Evolutionary conservation across 805 yeast genomes (phyloP).

Genomic region (Saccharomycopsis olivae): DNA sequence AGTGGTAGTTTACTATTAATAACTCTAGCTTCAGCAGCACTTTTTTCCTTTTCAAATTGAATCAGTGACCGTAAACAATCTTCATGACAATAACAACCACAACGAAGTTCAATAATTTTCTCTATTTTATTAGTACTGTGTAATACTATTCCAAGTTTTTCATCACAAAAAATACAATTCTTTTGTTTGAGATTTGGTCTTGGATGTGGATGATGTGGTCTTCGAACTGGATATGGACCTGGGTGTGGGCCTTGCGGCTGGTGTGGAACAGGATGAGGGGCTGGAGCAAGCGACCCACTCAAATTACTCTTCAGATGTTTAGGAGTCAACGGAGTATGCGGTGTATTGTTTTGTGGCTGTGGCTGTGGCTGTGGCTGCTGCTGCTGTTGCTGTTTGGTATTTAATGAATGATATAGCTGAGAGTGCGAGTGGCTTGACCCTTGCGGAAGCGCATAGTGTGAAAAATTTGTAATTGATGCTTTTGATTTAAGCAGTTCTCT

Average conservation of each 20-base stretch:
- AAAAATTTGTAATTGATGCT: constrained; percentile 4
- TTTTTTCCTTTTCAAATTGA: constrained; percentile 15
- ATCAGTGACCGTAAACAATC: constrained; percentile 12
- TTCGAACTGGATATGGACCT: not conserved
- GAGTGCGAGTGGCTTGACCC: not conserved
- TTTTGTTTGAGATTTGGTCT: constrained; percentile 1
- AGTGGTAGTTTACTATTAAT: constrained; percentile 1
- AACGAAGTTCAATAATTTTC: constrained; percentile 13
- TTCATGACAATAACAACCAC: constrained; percentile 17
- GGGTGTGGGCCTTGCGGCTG: not conserved
- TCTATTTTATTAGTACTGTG: constrained; percentile 11
- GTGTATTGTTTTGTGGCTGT: too few species aligned
- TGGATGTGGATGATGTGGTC: not conserved
- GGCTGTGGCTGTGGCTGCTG: too few species aligned
- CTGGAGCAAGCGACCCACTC: not conserved
- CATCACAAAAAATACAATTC: constrained; percentile 14
- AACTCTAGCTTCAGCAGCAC: not conserved
- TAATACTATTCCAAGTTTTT: constrained; percentile 8
- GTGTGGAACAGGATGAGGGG: not conserved
- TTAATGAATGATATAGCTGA: not conserved
- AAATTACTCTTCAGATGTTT: not conserved
- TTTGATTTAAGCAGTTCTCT: not conserved
- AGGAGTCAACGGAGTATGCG: too few species aligned
- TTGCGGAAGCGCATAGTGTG: not conserved
- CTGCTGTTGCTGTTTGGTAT: not conserved